Evolutionary conservation across 345 rosid species (phyloP).

Genomic region (Syzygium aqueum): DNA sequence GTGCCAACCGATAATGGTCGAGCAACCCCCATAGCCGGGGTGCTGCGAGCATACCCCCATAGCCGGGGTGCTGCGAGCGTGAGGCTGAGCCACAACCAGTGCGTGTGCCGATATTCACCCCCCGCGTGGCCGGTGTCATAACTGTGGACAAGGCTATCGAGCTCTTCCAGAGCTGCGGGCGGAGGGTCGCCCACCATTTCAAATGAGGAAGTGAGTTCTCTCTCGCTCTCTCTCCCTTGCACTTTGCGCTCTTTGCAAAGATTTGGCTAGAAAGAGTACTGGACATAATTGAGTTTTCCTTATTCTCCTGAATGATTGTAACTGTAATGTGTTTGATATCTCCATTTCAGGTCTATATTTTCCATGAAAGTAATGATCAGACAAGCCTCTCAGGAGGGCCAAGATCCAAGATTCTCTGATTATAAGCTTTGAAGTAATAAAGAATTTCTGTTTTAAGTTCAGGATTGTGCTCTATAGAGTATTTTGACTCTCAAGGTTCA

Average conservation of each 20-base stretch:
- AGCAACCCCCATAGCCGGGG: conserved; percentile 17
- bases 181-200: background rate
- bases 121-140: background rate
- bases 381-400: background rate
- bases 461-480: background rate
- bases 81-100: conserved; percentile 12
- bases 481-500: background rate
- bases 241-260: background rate
- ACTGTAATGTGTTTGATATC: background rate
- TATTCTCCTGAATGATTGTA: background rate
- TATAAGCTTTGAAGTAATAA: background rate
- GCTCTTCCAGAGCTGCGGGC: background rate
- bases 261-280: background rate
- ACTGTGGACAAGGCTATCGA: background rate
- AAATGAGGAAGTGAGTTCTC: background rate
- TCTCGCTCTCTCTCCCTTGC: background rate
- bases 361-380: background rate
- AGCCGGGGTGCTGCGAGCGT: no score
- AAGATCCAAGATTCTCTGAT: background rate
- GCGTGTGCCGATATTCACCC: background rate
- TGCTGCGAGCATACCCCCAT: conserved; percentile 36
- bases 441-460: background rate
- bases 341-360: background rate
- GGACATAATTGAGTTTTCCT: background rate
- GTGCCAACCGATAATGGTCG: conserved; percentile 6